Percentiles rank a stretch among this genome's conserved stretches.
phyloP scores from a whole-genome alignment of 352 stramenopile species.

The Phytophthora idaei region DNA sequence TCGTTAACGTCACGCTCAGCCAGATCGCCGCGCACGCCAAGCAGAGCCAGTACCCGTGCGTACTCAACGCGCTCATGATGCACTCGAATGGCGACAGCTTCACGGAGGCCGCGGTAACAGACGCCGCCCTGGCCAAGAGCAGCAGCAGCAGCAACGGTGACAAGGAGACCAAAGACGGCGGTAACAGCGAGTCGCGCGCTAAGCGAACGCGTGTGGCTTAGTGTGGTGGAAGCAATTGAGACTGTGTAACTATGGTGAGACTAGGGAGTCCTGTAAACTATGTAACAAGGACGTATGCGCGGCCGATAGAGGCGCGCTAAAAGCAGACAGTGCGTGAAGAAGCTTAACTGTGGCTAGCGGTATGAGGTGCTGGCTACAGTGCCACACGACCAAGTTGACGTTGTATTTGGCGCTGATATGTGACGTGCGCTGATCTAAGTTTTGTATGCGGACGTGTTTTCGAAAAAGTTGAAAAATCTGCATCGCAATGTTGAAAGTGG shows the following conservation, averaged over 20 bases:
- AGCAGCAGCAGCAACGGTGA: constrained; percentile 12
- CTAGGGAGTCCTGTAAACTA: constrained; percentile 40
- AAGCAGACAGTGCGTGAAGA: neutral
- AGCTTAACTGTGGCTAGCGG: neutral
- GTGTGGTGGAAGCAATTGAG: neutral
- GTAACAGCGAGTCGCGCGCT: constrained; percentile 18
- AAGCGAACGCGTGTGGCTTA: constrained; percentile 42
- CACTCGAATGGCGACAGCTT: constrained; percentile 76
- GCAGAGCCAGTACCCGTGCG: constrained; percentile 75
- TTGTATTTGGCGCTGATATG: neutral
- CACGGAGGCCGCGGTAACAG: constrained; percentile 37
- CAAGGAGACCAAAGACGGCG: constrained; percentile 23
- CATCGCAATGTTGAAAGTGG: neutral
- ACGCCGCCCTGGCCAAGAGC: constrained; percentile 50
- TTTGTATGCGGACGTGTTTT: neutral
- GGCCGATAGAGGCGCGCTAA: constrained; percentile 14
- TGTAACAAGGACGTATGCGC: constrained; percentile 21
- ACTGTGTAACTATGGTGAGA: constrained; percentile 23
- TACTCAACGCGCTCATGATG: constrained; percentile 85
- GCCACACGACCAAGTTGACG: neutral
- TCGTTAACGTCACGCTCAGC: constrained; percentile 84
- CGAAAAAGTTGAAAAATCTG: neutral
- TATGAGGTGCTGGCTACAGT: neutral
- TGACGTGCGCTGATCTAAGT: neutral
- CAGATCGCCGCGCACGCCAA: constrained; percentile 61